Evolutionary conservation across 1,139 yeast species (phyloP), one percentile per base, ranked within the genome.

Genomic region (Lodderomyces oxycetoniae): DNA sequence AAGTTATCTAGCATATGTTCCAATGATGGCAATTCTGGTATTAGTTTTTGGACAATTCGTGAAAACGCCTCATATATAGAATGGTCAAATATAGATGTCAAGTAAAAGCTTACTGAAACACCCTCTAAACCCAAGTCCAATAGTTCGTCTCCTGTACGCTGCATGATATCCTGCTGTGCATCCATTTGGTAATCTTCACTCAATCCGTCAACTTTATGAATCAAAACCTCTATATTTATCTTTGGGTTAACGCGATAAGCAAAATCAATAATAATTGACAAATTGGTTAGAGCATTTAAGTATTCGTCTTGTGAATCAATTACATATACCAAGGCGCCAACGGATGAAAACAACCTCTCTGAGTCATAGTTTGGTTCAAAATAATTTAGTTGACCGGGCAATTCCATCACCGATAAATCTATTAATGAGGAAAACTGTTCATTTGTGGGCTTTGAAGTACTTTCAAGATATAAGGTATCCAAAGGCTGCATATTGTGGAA

Each of bases 401-500:
- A 66, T 54, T 91, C 98, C 83, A 88, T 86, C n/a, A 91, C 91
- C 10, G 89, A 82, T 36, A 91, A 66, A 52, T 88, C 94, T 29
- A 89, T 85, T 37, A 91, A 67, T 6, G 95, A 85, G 21, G 78
- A 71, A 47, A 79, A 78, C 48, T 77, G 84, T 46, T 83, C 91
- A 16, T 82, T 73, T 10, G 94, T 84, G 1, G 96, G 96, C 47
- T 81, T 83, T 4, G 94, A 75, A 0, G 98, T 91, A 40, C 91
- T 79, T 50, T 91, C 98, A 34, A 91, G 65, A 51, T 89, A 91
- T 30, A 89, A 58, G 0, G 97, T 89, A 51, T 91, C 97, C 41
- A 89, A 64, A 1, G 98, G 97, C 52, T 87, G 96, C 95, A 93
- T 87, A 53, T 87, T 85, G 54, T 91, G 95, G 59, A 91, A 91